Conservation (phyloP, 2,329 filamentous ascomycete species). For the Talaromyces sp. region DNA sequence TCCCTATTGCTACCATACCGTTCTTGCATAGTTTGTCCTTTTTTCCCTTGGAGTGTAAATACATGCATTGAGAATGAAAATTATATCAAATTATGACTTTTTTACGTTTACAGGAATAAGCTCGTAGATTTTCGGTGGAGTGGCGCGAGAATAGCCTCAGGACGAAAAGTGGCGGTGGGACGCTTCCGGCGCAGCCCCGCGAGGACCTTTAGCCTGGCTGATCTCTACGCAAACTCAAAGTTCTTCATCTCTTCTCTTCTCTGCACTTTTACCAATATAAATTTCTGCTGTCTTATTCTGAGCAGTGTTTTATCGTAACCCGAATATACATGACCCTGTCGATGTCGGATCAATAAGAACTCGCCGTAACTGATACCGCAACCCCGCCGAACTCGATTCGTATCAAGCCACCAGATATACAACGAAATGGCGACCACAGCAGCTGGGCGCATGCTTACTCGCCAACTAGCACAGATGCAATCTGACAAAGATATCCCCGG, state of each 20-base stretch:
- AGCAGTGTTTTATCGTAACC: neutral
- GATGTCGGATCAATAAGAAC: neutral
- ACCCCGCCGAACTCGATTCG: neutral
- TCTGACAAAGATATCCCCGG: conserved; percentile 85
- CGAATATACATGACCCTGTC: neutral
- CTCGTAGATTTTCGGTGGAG: neutral
- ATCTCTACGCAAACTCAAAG: neutral
- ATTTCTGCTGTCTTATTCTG: neutral
- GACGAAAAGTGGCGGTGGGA: conserved; percentile 15
- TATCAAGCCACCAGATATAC: neutral
- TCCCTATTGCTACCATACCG: neutral
- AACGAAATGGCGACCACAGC: conserved; percentile 41
- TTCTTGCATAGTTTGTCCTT: neutral
- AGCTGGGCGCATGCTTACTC: conserved; percentile 63
- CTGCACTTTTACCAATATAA: neutral
- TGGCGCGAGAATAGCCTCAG: conserved; percentile 16
- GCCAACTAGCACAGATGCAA: conserved; percentile 94
- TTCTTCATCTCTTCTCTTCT: neutral
- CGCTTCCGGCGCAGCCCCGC: conserved; percentile 14
- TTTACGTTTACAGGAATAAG: neutral
- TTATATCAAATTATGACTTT: neutral
- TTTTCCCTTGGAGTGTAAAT: neutral
- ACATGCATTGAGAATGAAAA: conserved; percentile 3
- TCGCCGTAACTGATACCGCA: neutral
- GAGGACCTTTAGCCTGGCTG: neutral